Conservation (phyloP, 805 yeast species). For the Yarrowia sp. region DNA sequence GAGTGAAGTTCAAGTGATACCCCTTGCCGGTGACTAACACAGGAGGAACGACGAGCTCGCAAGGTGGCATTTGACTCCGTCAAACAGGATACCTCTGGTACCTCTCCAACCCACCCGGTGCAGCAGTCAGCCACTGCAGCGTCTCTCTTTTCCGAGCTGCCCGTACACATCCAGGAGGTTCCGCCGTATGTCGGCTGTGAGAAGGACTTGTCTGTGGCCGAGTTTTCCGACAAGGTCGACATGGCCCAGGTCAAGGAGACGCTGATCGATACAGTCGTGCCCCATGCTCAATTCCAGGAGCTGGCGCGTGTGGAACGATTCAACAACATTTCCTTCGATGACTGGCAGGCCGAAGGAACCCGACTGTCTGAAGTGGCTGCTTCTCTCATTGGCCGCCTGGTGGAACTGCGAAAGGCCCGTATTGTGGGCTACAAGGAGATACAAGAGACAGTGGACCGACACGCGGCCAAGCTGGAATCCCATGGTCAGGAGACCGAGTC, state of each 20-base stretch:
- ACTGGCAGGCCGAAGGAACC: slow-evolving; percentile 20
- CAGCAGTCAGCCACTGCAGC: background rate
- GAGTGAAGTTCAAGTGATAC: background rate
- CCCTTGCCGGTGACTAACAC: background rate
- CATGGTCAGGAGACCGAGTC: slow-evolving; percentile 15
- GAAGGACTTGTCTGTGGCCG: slow-evolving; percentile 3
- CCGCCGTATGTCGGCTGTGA: slow-evolving; percentile 11
- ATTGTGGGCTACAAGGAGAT: slow-evolving; percentile 38
- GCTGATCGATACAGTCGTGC: slow-evolving; percentile 5
- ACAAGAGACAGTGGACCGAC: slow-evolving; percentile 28
- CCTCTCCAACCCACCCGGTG: background rate
- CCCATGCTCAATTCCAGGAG: slow-evolving; percentile 15
- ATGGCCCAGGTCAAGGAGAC: slow-evolving; percentile 17
- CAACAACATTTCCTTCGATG: slow-evolving; percentile 17
- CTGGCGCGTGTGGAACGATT: slow-evolving; percentile 7
- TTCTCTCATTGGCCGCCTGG: slow-evolving; percentile 31
- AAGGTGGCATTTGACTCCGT: background rate
- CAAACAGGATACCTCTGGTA: background rate
- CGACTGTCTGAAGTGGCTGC: background rate
- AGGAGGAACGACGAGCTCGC: slow-evolving; percentile 5
- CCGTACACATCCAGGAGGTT: slow-evolving; percentile 3
- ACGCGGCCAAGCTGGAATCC: slow-evolving; percentile 12
- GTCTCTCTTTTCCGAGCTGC: slow-evolving; percentile 1
- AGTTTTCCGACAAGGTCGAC: slow-evolving; percentile 16
- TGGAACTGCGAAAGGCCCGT: slow-evolving; percentile 39